phyloP scores from a whole-genome alignment of 1,284 basidiomycete genomes.

The Cryptococcus deneoformans region DNA sequence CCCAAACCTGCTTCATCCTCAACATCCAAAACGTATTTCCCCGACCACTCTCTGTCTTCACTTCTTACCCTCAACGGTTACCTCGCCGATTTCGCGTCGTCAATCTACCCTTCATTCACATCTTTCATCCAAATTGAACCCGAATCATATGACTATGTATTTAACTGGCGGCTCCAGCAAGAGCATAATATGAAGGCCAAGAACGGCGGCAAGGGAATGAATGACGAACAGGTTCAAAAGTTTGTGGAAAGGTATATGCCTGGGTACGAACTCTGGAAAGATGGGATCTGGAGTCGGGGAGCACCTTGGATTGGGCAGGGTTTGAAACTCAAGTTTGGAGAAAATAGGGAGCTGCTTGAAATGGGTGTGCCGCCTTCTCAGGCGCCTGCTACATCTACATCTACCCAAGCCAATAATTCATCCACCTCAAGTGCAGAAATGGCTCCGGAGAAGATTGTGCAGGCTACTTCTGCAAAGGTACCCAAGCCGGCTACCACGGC shows the following conservation, averaged over 20 bases:
- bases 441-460: background rate
- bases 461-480: background rate
- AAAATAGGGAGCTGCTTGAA: constrained; percentile 33
- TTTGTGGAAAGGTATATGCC: constrained; percentile 53
- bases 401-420: background rate
- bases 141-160: constrained; percentile 36
- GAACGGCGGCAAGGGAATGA: constrained; percentile 83
- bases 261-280: constrained; percentile 33
- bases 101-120: constrained; percentile 29
- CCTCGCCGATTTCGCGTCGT: constrained; percentile 21
- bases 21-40: constrained; percentile 24
- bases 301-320: constrained; percentile 31
- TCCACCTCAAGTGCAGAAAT: background rate
- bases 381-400: background rate
- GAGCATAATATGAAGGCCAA: constrained; percentile 78
- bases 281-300: constrained; percentile 17
- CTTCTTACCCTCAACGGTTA: constrained; percentile 30
- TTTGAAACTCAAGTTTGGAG: constrained; percentile 30
- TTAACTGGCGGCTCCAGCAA: constrained; percentile 74
- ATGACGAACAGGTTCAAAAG: constrained; percentile 69
- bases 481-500: background rate
- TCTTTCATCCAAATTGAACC: constrained; percentile 36
- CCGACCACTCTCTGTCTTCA: constrained; percentile 21
- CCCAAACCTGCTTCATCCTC: constrained; percentile 11
- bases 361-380: constrained; percentile 6